A percentile compares a stretch with the other conserved stretches of the same genome.
Evolutionary conservation across 1,284 basidiomycete genomes (phyloP).

Genomic region (Boletellus deceptivus): DNA sequence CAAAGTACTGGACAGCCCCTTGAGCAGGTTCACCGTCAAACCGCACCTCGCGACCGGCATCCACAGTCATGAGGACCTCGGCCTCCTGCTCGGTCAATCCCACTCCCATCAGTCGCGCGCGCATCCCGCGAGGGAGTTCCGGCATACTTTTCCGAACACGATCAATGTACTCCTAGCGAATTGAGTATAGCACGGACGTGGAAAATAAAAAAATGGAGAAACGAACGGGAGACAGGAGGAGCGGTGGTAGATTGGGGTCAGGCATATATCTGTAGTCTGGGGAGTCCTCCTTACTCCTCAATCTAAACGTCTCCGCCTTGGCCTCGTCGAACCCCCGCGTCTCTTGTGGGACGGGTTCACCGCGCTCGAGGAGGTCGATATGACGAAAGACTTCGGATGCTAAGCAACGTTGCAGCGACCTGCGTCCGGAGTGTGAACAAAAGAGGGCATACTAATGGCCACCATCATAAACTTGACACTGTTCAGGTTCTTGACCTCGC

Average conservation of each 20-base stretch:
- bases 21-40: constrained; percentile 56
- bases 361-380: constrained; percentile 54
- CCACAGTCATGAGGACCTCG: constrained; percentile 76
- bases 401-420: constrained; percentile 19
- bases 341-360: constrained; percentile 67
- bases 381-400: constrained; percentile 74
- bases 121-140: constrained; percentile 72
- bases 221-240: constrained; percentile 62
- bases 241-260: constrained; percentile 86
- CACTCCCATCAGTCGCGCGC: constrained; percentile 51
- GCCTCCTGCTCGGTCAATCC: constrained; percentile 65
- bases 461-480: constrained; percentile 84
- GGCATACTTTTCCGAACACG: constrained; percentile 62
- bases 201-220: not conserved
- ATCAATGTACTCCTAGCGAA: constrained; percentile 57
- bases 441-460: constrained; percentile 70
- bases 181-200: not conserved
- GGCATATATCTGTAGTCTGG: constrained; percentile 99
- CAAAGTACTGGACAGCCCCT: constrained; percentile 73
- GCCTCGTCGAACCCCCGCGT: constrained; percentile 91
- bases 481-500: constrained; percentile 98
- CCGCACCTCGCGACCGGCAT: constrained; percentile 58
- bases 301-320: constrained; percentile 74
- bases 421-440: not conserved
- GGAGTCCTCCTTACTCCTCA: constrained; percentile 91